phyloP scores from a whole-genome alignment of 495 filamentous ascomycete species.

The Aspergillus conjunctus region DNA sequence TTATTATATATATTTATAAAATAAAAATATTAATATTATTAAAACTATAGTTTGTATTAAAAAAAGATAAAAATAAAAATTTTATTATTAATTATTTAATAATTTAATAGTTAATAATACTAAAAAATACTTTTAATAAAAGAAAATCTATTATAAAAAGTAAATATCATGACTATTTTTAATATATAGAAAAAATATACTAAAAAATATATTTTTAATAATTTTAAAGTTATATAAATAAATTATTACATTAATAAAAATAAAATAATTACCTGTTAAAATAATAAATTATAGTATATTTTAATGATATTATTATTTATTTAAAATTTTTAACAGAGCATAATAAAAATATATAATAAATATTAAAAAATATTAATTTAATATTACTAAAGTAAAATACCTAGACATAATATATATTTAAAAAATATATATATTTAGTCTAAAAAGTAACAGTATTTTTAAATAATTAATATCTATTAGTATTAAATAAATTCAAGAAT shows the following conservation, averaged over 20 bases:
- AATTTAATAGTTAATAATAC: neutral
- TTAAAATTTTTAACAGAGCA: neutral
- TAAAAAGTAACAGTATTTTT: neutral
- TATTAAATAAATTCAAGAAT: slow-evolving; percentile 5
- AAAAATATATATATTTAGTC: neutral
- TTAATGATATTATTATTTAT: neutral
- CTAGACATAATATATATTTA: neutral
- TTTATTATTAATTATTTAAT: slow-evolving; percentile 18
- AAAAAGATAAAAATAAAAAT: slow-evolving; percentile 10
- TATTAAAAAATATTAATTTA: neutral
- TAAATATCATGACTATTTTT: slow-evolving; percentile 10
- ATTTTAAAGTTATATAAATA: slow-evolving; percentile 13
- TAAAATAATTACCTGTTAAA: slow-evolving; percentile 5
- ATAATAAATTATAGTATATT: too few relatives aligned
- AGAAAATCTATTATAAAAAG: slow-evolving; percentile 1
- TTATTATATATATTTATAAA: too few relatives aligned
- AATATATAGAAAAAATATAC: slow-evolving; percentile 12
- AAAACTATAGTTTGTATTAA: too few relatives aligned
- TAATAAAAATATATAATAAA: neutral
- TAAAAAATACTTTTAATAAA: slow-evolving; percentile 15
- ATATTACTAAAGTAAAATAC: slow-evolving; percentile 1
- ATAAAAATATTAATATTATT: too few relatives aligned
- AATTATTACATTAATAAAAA: neutral
- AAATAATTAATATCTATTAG: neutral
- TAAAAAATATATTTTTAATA: slow-evolving; percentile 9